Evolutionary conservation across 2,329 filamentous ascomycete genomes (phyloP), one percentile per base, ranked within the genome.

Genomic region (Xylaria sp.): DNA sequence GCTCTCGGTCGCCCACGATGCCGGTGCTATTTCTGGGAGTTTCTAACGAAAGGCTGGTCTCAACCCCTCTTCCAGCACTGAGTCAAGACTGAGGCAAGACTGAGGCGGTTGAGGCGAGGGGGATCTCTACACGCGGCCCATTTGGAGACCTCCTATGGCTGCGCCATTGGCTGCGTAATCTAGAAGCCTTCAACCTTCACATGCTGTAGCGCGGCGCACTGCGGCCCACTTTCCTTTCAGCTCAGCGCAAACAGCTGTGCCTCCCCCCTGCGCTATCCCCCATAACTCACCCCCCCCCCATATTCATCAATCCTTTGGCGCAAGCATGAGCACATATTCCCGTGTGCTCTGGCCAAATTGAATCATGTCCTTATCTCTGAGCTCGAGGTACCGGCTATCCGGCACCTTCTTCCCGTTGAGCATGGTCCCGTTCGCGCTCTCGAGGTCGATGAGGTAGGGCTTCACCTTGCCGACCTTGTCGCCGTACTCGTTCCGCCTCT

Each of bases 251-350:
- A 40, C 24, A 42, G 24, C 42, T 29, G 24, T 40, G 13, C 13
- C 51, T 52, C 55, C 52, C 11, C n/a, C n/a, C n/a, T n/a, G n/a
- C n/a, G n/a, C n/a, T n/a, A n/a, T n/a, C n/a, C n/a, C n/a, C n/a
- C n/a, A n/a, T n/a, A n/a, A n/a, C n/a, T n/a, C 21, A 19, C 21
- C 45, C n/a, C 26, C 47, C 41, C 45, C 44, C 45, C 39, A 39
- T 29, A 1, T 43, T 68, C n/a, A n/a, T n/a, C 62, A 81, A 42
- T 75, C 71, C 45, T 73, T 74, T 2, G 81, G 79, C 34, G 83
- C 80, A 54, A 97, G 80, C 90, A 97, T 94, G 55, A 97, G 72
- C n/a, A 99, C 91, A 72, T 97, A 99, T 74, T 99, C 94, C 65
- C 92, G 84, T 54, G 90, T 89, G 69, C 91, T 96, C 55, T 89